A percentile compares a stretch with the other conserved stretches of the same genome.
These are phyloP conservation scores for Jaapia argillacea DNA, from an alignment of 768 basidiomycete species.

Conservation along the genomic window DNA sequence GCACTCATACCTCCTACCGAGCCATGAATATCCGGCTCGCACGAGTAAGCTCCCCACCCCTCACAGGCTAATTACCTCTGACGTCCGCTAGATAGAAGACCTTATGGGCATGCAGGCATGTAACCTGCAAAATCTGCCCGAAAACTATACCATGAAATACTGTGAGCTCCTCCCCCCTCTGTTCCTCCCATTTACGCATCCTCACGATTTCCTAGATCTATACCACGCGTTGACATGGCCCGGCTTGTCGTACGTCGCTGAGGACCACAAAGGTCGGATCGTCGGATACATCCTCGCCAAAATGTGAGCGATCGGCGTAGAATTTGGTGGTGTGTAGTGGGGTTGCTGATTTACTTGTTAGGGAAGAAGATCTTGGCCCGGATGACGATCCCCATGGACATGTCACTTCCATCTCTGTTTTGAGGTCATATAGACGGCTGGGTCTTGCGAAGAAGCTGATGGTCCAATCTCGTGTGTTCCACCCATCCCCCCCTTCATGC, in stretches of 20 bases:
- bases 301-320: constrained; percentile 46
- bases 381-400: constrained; percentile 71
- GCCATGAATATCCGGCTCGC: constrained; percentile 40
- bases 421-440: constrained; percentile 82
- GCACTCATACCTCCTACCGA: too few species aligned
- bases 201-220: constrained; percentile 42
- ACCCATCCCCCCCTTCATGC: not conserved
- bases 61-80: constrained; percentile 1
- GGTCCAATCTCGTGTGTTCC: constrained; percentile 75
- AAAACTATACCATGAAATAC: constrained; percentile 81
- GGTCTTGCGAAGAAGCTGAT: constrained; percentile 93
- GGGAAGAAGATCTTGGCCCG: constrained; percentile 57
- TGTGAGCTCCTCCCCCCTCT: constrained; percentile 31
- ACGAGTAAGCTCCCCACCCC: constrained; percentile 14
- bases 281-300: constrained; percentile 96
- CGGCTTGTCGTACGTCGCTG: constrained; percentile 86
- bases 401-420: constrained; percentile 93
- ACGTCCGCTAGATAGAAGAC: constrained; percentile 60
- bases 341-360: constrained; percentile 17
- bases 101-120: constrained; percentile 89
- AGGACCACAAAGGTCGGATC: constrained; percentile 79
- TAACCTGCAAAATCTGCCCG: constrained; percentile 88
- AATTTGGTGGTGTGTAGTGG: not conserved
- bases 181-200: not conserved
- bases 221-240: constrained; percentile 92